Base-by-base conservation (phyloP, 2,329 filamentous ascomycete genomes). In the Penicillium capsulatum region DNA sequence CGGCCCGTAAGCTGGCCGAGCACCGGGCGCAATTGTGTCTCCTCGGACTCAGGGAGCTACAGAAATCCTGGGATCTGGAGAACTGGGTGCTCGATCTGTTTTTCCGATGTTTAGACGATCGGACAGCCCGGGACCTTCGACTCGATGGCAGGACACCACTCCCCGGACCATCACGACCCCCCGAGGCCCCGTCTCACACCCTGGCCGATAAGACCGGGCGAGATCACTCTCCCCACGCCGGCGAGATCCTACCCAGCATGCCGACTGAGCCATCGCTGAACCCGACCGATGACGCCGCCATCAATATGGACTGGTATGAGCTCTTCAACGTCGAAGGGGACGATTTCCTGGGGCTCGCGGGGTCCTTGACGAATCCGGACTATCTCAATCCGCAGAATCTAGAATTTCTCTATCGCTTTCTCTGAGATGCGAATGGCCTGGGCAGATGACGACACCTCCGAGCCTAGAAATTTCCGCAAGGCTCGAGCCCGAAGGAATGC, bases 1-100 rank as follows among this genome's bases (percentile, higher is more conserved):
- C 66, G 3, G 61, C 65, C 2, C 56, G 65, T 4, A 67, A 67
- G n/a, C 56, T 74, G 1, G 69, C 71, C 10, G 71, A 74, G 41
- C 68, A 73, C 38, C 61, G 72, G 17, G 70, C 71, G 0, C 67
- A 73, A n/a, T 43, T 74, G 0, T 74, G 71, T 40, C 52, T 74
- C 0, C 47, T 75, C 13, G 70, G 71, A 0, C 47, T 74, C 0
- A 65, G 71, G 34, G 72, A 75, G 42, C 49, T 74, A 7, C 72
- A 73, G 40, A 69, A 68, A 36, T 70, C 67, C 0, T 75, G 71
- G 72, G 69, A 73, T 34, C 53, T 74, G 7, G 69, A 69, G 10
- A 74, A 73, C 38, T 70, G 69, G 67, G 66, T 74, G 0, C 49
- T 74, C 2, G 63, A 74, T 43, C 53, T 74, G 0, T 75, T 75